phyloP scores from a whole-genome alignment of 805 yeast species.

The Lachancea lanzarotensis region DNA sequence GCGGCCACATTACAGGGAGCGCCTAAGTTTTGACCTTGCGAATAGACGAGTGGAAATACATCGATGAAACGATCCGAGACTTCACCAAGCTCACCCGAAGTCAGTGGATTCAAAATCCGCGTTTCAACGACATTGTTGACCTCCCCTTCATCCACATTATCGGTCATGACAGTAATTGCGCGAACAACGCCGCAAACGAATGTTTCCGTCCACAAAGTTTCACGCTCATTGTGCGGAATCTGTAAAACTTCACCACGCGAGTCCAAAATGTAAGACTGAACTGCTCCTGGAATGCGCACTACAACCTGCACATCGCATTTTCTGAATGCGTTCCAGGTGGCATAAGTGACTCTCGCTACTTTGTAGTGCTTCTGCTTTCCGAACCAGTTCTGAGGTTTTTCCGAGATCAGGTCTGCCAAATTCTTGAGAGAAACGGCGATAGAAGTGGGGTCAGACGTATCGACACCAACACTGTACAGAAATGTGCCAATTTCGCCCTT shows the following conservation, averaged over 20 bases:
- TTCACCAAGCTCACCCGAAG: conserved; percentile 29
- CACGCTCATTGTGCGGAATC: conserved; percentile 44
- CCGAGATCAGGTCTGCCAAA: conserved; percentile 55
- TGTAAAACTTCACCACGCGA: conserved; percentile 27
- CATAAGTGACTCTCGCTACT: conserved; percentile 64
- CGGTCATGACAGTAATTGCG: conserved; percentile 40
- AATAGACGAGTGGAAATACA: conserved; percentile 29
- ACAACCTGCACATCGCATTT: conserved; percentile 64
- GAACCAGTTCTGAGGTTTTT: conserved; percentile 70
- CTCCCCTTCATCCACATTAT: conserved; percentile 59
- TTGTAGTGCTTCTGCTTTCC: conserved; percentile 65
- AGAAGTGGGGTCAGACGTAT: conserved; percentile 68
- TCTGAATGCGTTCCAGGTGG: conserved; percentile 55
- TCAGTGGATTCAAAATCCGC: conserved; percentile 72
- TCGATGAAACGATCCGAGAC: conserved; percentile 28
- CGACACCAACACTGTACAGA: conserved; percentile 68
- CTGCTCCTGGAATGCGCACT: conserved; percentile 71
- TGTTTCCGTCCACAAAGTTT: conserved; percentile 49
- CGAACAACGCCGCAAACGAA: conserved; percentile 62
- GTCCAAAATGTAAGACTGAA: conserved; percentile 40
- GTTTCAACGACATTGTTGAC: conserved; percentile 72
- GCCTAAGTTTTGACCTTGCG: conserved; percentile 28
- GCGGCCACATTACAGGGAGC: conserved; percentile 29
- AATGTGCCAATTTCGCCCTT: conserved; percentile 59
- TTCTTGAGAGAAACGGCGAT: conserved; percentile 70